Base-by-base conservation (phyloP, 495 filamentous ascomycete species). In the Tetracladium marchalianum region DNA sequence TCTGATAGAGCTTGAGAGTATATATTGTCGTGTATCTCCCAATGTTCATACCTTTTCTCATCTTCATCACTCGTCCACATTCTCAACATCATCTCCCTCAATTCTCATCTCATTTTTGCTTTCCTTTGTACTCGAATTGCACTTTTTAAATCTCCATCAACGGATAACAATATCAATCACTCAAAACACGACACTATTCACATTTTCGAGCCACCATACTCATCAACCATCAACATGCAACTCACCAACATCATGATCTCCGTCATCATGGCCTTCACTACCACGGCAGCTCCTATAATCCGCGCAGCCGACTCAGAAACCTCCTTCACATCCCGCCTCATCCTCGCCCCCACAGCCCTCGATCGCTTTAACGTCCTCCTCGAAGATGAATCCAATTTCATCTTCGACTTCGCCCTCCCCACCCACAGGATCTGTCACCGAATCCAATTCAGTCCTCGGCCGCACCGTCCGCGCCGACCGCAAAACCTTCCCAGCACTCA, bases 401-500 rank as follows among this genome's bases (percentile, higher is more conserved):
- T 52, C 43, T 55, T 46, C 32, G 49, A 58, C 43, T 52, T 52
- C 31, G 44, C n/a, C 33, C 31, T 47, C 47, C 24, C 39, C 39
- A 34, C 24, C n/a, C 15, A 27, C 4, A 50, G 53, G 4, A 41
- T 39, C 15, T 51, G 56, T 22, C 44, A 39, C 31, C 47, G 22
- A 27, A 7, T 27, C 22, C 22, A 27, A 27, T 7, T 7, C 22
- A 27, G 7, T 27, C 22, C 22, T 51, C 16, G 56, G 58, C 22
- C 45, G 45, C 15, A 34, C 45, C 33, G 42, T 50, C 35, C 17
- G 47, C 16, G 66, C 65, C 18, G 62, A 63, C 48, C 52, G 52
- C 54, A 57, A 60, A 10, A 59, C 48, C 19, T 69, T 69, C 52
- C 66, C 67, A 33, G 57, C 65, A 35, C 61, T 68, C 38, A 61